These are phyloP conservation scores for Aspergillus floridensis DNA, from an alignment of 2,329 filamentous ascomycete species.

Conservation along the genomic window DNA sequence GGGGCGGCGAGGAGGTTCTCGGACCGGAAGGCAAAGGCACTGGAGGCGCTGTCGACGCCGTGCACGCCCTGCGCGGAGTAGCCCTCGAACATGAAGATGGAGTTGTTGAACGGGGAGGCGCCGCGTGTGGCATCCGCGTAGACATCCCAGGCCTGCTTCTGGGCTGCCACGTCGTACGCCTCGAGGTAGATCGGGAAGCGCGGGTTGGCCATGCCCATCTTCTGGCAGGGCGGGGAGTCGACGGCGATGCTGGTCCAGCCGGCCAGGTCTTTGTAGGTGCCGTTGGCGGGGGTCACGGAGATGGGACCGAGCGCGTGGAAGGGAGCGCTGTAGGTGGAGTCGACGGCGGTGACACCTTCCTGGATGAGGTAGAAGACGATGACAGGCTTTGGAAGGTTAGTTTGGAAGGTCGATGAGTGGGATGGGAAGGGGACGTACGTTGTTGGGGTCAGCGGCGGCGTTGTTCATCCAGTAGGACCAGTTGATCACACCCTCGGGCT, in stretches of 20 bases:
- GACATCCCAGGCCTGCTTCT: constrained; percentile 38
- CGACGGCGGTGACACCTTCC: constrained; percentile 40
- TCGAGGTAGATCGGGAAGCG: constrained; percentile 48
- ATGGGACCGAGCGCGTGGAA: constrained; percentile 46
- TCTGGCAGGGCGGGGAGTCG: constrained; percentile 43
- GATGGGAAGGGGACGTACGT: constrained; percentile 13
- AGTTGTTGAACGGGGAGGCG: constrained; percentile 35
- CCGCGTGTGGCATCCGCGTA: constrained; percentile 35
- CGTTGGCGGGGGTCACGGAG: constrained; percentile 29
- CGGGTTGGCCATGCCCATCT: constrained; percentile 41
- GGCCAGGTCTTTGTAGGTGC: constrained; percentile 48
- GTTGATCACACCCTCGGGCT: constrained; percentile 48
- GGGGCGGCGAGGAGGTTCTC: constrained; percentile 44
- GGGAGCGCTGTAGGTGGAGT: constrained; percentile 42
- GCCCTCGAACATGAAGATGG: constrained; percentile 57
- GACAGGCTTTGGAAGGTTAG: constrained; percentile 22
- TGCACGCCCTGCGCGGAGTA: constrained; percentile 51
- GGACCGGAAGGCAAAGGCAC: constrained; percentile 49
- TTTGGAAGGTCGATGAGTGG: not conserved
- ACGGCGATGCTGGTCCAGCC: constrained; percentile 44
- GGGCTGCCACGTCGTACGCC: constrained; percentile 39
- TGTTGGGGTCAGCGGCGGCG: constrained; percentile 24
- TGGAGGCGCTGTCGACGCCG: constrained; percentile 32
- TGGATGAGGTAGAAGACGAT: constrained; percentile 34
- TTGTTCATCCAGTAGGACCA: constrained; percentile 42